Evolutionary conservation across 306 rosid species (phyloP).

Genomic region (Canavalia ensiformis): DNA sequence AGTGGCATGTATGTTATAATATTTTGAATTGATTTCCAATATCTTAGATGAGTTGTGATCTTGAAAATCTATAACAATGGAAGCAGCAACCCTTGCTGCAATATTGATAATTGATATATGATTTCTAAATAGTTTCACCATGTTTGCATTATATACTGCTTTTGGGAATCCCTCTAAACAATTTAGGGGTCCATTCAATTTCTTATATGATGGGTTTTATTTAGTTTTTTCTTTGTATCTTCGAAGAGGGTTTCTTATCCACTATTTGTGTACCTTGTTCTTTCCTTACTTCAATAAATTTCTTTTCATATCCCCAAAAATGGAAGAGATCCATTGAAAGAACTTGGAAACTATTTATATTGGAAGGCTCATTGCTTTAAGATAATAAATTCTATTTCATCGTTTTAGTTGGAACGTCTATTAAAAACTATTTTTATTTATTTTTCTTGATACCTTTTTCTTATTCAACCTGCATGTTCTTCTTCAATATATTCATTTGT

Average conservation of each 20-base stretch:
- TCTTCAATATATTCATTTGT: neutral
- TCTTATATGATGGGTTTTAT: neutral
- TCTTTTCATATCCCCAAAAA: neutral
- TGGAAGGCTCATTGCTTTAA: conserved; percentile 1
- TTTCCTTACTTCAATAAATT: neutral
- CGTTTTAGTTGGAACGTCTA: conserved; percentile 1
- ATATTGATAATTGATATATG: conserved; percentile 27
- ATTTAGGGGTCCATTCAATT: neutral
- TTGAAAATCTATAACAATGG: conserved; percentile 38
- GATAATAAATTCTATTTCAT: conserved; percentile 21
- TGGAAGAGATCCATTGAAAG: neutral
- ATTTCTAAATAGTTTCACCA: conserved; percentile 22
- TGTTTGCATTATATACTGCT: neutral
- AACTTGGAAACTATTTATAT: neutral
- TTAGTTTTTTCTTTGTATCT: neutral
- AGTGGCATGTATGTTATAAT: conserved; percentile 60
- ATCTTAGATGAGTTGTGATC: conserved; percentile 37
- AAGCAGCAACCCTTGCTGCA: conserved; percentile 21
- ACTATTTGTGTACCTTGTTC: neutral
- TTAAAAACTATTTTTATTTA: neutral
- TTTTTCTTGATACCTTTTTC: conserved; percentile 3
- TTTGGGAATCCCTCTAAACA: conserved; percentile 14
- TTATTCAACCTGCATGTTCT: neutral
- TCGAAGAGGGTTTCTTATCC: conserved; percentile 20
- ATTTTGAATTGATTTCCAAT: conserved; percentile 46